Percentiles rank a stretch among this genome's conserved stretches.
phyloP scores from a whole-genome alignment of 2,329 filamentous ascomycete genomes.

The Pseudogymnoascus sp. region DNA sequence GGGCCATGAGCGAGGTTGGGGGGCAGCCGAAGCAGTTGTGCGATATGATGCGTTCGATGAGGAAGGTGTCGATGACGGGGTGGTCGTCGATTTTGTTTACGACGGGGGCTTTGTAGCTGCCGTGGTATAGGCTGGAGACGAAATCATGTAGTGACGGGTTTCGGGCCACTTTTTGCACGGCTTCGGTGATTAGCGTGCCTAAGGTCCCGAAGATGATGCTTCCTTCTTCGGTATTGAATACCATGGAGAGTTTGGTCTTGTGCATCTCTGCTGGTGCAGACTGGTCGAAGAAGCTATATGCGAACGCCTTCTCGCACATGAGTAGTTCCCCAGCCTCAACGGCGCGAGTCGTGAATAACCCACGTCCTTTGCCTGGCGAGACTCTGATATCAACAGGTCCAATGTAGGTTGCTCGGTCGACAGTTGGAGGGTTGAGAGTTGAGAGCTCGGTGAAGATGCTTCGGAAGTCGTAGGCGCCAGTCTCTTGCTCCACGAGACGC shows the following conservation, averaged over 20 bases:
- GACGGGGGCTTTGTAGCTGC: conserved; percentile 29
- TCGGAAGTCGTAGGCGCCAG: conserved; percentile 33
- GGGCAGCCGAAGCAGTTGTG: conserved; percentile 38
- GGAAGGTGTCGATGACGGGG: conserved; percentile 40
- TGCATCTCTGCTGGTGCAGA: not conserved
- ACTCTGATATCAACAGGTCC: conserved; percentile 33
- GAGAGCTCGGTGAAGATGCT: conserved; percentile 30
- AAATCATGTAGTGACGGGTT: conserved; percentile 28
- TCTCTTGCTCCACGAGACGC: conserved; percentile 32
- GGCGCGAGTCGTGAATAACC: conserved; percentile 40
- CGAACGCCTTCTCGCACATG: conserved; percentile 48
- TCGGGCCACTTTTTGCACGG: conserved; percentile 38
- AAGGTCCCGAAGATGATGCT: conserved; percentile 1
- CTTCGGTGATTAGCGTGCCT: conserved; percentile 29
- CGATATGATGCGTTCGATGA: conserved; percentile 34
- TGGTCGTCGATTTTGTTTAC: conserved; percentile 27
- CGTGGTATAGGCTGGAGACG: conserved; percentile 34
- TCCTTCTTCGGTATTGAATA: conserved; percentile 1
- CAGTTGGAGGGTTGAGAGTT: conserved; percentile 29
- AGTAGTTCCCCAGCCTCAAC: conserved; percentile 43
- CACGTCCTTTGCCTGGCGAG: conserved; percentile 36
- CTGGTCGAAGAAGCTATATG: conserved; percentile 23
- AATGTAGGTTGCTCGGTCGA: conserved; percentile 41
- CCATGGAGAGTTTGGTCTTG: not conserved
- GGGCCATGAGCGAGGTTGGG: conserved; percentile 18